A percentile compares a stretch with the other conserved stretches of the same genome.
Evolutionary conservation across 768 basidiomycete genomes (phyloP).

Genomic region (Russula abietina): DNA sequence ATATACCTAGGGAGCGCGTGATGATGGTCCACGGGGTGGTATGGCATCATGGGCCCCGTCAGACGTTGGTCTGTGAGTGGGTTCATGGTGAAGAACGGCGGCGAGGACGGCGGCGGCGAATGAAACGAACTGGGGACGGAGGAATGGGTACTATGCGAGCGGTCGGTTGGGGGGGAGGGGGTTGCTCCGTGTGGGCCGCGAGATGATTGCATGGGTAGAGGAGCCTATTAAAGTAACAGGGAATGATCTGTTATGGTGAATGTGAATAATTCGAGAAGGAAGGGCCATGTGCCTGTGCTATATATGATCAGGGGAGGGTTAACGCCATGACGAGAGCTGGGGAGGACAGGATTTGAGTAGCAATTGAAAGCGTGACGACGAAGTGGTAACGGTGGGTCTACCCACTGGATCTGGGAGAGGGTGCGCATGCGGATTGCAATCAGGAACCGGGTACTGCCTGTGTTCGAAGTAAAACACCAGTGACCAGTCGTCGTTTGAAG

Average conservation of each 20-base stretch:
- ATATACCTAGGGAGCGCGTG: conserved; percentile 6
- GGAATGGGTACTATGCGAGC: not conserved
- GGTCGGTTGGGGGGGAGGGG: conserved; percentile 7
- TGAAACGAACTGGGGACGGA: conserved; percentile 1
- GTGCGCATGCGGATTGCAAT: not conserved
- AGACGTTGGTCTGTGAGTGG: conserved; percentile 14
- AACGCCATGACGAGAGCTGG: conserved; percentile 3
- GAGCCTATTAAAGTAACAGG: not conserved
- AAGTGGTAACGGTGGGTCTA: conserved; percentile 1
- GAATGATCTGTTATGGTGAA: not conserved
- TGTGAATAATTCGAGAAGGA: conserved; percentile 4
- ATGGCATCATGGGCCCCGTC: conserved; percentile 15
- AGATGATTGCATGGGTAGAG: conserved; percentile 12
- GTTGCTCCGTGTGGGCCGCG: conserved; percentile 16
- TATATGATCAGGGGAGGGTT: conserved; percentile 3
- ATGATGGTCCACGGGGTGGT: conserved; percentile 14
- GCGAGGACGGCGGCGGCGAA: not conserved
- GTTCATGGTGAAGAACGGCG: conserved; percentile 7
- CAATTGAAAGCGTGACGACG: conserved; percentile 11
- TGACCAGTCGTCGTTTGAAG: not conserved
- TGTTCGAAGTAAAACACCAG: conserved; percentile 4
- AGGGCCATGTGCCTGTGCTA: conserved; percentile 13
- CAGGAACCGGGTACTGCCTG: conserved; percentile 3
- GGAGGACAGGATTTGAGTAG: not conserved
- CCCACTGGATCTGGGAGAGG: not conserved